Evolutionary conservation across 129 eudicot genomes (phyloP).

Genomic region (Flaveria sonorensis): DNA sequence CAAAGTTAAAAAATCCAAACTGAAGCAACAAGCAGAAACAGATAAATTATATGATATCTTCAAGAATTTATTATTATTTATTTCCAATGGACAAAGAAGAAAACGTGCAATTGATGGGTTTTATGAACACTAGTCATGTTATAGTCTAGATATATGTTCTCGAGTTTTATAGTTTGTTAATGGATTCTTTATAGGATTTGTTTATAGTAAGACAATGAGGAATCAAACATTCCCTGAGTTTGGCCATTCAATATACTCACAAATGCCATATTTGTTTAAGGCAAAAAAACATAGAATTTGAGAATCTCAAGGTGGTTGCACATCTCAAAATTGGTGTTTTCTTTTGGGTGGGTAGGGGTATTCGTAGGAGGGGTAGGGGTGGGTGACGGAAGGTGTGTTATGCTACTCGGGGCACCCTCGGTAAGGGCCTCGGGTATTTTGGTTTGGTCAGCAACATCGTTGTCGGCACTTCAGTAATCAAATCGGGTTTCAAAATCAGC

Average conservation of each 20-base stretch:
- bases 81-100: conserved; percentile 38
- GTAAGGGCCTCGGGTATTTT: no score
- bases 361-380: background rate
- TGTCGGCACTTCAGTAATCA: no score
- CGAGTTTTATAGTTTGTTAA: conserved; percentile 26
- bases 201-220: conserved; percentile 47
- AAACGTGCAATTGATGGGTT: conserved; percentile 37
- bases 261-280: conserved; percentile 38
- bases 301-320: conserved; percentile 50
- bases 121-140: conserved; percentile 44
- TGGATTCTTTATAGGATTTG: conserved; percentile 16
- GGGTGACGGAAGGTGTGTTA: background rate
- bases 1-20: background rate
- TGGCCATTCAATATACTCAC: conserved; percentile 76
- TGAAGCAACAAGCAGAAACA: conserved; percentile 12
- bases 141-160: conserved; percentile 43
- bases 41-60: conserved; percentile 25
- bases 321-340: conserved; percentile 46
- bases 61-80: conserved; percentile 5
- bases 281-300: conserved; percentile 45
- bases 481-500: no score
- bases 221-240: conserved; percentile 90
- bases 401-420: no score
- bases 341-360: background rate
- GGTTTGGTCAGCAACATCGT: no score